Evolutionary conservation across 1,284 basidiomycete species (phyloP).

Genomic region (Leccinum insigne): DNA sequence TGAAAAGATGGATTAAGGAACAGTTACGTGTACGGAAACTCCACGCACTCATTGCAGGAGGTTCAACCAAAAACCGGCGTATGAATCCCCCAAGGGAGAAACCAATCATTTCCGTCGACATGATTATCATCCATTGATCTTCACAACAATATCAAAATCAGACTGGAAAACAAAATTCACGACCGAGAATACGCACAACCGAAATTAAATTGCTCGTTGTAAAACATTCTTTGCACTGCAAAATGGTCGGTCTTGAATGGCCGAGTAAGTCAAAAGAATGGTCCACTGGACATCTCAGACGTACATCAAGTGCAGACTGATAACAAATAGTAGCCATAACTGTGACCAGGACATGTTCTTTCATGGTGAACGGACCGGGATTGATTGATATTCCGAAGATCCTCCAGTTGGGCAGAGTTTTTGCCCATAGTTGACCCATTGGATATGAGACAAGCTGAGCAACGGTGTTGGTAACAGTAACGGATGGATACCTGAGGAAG

Average conservation of each 20-base stretch:
- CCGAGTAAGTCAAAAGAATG: slow-evolving; percentile 2
- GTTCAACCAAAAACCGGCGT: slow-evolving; percentile 79
- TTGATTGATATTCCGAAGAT: slow-evolving; percentile 61
- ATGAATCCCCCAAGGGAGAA: slow-evolving; percentile 87
- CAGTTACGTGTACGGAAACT: neutral
- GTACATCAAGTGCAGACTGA: slow-evolving; percentile 36
- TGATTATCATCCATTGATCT: slow-evolving; percentile 77
- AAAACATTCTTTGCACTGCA: slow-evolving; percentile 73
- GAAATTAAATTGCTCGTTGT: slow-evolving; percentile 65
- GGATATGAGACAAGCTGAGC: slow-evolving; percentile 70
- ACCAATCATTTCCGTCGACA: slow-evolving; percentile 87
- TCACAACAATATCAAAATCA: slow-evolving; percentile 46
- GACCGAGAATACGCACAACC: slow-evolving; percentile 40
- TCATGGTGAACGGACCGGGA: slow-evolving; percentile 72
- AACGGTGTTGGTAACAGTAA: slow-evolving; percentile 54
- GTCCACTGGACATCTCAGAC: neutral
- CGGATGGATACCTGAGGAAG: slow-evolving; percentile 64
- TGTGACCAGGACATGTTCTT: slow-evolving; percentile 68
- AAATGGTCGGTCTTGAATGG: slow-evolving; percentile 48
- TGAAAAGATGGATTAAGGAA: slow-evolving; percentile 23
- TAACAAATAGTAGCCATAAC: slow-evolving; percentile 80
- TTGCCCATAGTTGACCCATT: slow-evolving; percentile 59
- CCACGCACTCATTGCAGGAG: slow-evolving; percentile 78
- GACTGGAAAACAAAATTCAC: neutral
- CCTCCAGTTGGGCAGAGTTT: slow-evolving; percentile 51